Evolutionary conservation across 169 alveolate species (phyloP), one percentile per base, ranked within the genome.

Genomic region (Eimeria sp.): DNA sequence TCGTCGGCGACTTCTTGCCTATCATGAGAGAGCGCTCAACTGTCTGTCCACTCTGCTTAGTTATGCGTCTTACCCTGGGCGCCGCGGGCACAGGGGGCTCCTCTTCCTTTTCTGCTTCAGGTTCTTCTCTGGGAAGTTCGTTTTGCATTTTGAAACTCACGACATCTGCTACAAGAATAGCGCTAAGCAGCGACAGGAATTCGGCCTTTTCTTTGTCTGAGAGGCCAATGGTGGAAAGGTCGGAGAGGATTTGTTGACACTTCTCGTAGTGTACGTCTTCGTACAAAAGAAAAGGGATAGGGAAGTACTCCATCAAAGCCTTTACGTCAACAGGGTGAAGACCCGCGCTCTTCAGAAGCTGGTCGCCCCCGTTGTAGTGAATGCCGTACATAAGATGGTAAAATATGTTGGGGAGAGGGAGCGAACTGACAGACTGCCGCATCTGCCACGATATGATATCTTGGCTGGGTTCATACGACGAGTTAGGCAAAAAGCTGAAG

Each of bases 251-350:
- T 89, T 95, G 74, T 37, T 54, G 78, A 40, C 85, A 89, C 60
- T 90, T 74, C 54, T 72, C 72, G 56, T 43, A 64, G 33, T 95
- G 97, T 14, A 68, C 78, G 54, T 80, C 85, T 66, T 95, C 97
- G 64, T 33, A 87, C 33, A 54, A 30, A 46, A 85, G 52, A 11
- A 64, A 54, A 6, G 91, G 93, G 40, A 56, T 58, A 37, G 97
- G 97, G 33, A 95, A 66, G 49, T 52, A 80, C 2, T 46, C 60
- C 93, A 95, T 23, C 60, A 95, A 25, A 23, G 37, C 66, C 62
- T 87, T 83, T 11, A 90, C 97, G 33, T 95, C 97, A 66, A 85
- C 95, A 6, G 97, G 95, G 62, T 85, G 89, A 40, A 95, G 95
- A 6, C 64, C 76, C 13, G 91, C 74, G 40, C 46, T 40, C 33